Evolutionary conservation across 768 basidiomycete genomes (phyloP).

Genomic region (Suillus lakei): DNA sequence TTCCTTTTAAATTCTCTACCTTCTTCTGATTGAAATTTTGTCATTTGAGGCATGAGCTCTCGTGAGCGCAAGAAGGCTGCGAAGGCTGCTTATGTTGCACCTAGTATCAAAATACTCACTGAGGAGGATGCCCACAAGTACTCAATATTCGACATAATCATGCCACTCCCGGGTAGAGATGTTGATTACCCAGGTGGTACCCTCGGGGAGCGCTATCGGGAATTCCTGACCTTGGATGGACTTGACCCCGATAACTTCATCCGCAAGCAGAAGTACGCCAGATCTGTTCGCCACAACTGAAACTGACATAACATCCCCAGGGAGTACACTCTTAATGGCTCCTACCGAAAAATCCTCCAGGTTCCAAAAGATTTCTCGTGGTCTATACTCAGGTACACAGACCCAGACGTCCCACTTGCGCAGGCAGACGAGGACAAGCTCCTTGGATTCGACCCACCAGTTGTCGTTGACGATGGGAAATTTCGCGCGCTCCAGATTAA

Average conservation of each 20-base stretch:
- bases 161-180: constrained; percentile 96
- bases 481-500: constrained; percentile 89
- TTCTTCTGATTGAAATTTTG: constrained; percentile 13
- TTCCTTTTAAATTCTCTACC: constrained; percentile 10
- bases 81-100: constrained; percentile 43
- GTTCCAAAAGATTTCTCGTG: constrained; percentile 82
- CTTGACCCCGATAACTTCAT: constrained; percentile 89
- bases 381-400: constrained; percentile 85
- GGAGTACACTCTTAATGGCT: constrained; percentile 91
- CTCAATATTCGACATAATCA: constrained; percentile 92
- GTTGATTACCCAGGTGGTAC: constrained; percentile 89
- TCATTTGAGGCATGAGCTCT: constrained; percentile 24
- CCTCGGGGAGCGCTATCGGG: constrained; percentile 85
- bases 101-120: constrained; percentile 77
- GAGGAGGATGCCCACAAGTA: constrained; percentile 80
- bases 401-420: constrained; percentile 89
- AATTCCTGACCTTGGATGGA: constrained; percentile 84
- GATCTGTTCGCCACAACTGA: constrained; percentile 6
- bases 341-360: constrained; percentile 92
- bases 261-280: constrained; percentile 82
- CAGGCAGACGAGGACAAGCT: constrained; percentile 96
- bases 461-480: constrained; percentile 68
- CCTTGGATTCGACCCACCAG: constrained; percentile 78
- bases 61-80: constrained; percentile 25
- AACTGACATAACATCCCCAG: constrained; percentile 43